These are phyloP conservation scores for Daldinia decipiens DNA, from an alignment of 495 filamentous ascomycete genomes.

Conservation along the genomic window DNA sequence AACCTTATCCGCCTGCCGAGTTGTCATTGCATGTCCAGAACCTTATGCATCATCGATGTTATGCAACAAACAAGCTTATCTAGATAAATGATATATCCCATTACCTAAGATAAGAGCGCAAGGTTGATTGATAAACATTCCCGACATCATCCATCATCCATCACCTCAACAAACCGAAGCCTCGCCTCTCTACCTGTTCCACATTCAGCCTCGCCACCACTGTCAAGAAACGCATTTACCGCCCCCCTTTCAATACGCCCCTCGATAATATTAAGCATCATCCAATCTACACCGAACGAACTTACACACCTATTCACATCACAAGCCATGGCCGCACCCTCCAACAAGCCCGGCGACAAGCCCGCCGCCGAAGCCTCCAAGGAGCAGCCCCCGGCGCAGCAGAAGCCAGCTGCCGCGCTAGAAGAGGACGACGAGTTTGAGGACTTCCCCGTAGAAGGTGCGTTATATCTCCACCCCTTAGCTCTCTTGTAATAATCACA, in stretches of 20 bases:
- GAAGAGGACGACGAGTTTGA: constrained; percentile 99
- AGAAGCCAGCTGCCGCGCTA: constrained; percentile 66
- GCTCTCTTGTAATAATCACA: background rate
- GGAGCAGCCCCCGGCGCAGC: constrained; percentile 45
- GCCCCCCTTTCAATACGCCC: background rate
- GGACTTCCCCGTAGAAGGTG: constrained; percentile 97
- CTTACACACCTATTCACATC: background rate
- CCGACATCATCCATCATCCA: constrained; percentile 9
- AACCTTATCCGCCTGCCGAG: constrained; percentile 19
- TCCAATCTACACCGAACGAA: background rate
- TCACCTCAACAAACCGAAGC: constrained; percentile 14
- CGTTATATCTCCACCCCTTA: constrained; percentile 26
- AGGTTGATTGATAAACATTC: constrained; percentile 13
- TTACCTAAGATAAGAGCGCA: constrained; percentile 15
- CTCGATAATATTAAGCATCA: background rate
- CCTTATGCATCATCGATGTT: constrained; percentile 1
- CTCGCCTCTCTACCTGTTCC: background rate
- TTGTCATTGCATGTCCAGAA: background rate
- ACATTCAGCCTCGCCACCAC: constrained; percentile 9
- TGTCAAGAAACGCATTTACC: background rate
- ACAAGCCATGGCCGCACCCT: constrained; percentile 41
- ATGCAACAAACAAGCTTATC: constrained; percentile 22
- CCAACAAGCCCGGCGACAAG: constrained; percentile 53
- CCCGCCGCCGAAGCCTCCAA: constrained; percentile 57
- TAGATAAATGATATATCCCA: constrained; percentile 1